Conservation (phyloP, 176 grass and related monocot genomes). For the Rhynchospora tenuis region DNA sequence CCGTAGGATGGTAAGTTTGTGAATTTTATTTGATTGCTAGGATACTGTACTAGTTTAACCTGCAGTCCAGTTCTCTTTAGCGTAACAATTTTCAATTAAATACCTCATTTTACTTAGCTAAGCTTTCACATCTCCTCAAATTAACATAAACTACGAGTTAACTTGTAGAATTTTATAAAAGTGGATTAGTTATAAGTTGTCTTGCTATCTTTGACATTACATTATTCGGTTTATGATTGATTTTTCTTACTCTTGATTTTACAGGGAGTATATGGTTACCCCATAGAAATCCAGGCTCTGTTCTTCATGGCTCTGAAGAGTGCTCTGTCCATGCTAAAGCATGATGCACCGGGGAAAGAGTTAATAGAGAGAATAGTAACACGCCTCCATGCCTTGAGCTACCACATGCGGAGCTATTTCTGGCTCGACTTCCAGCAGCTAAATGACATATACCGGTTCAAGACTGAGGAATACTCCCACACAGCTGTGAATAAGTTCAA, state of each 20-base stretch:
- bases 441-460: constrained; percentile 79
- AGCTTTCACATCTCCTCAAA: neutral
- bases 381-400: constrained; percentile 78
- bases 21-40: neutral
- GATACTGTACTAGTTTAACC: neutral
- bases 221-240: neutral
- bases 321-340: constrained; percentile 66
- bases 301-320: constrained; percentile 89
- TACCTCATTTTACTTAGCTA: neutral
- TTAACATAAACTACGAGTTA: neutral
- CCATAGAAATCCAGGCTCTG: constrained; percentile 89
- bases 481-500: constrained; percentile 99
- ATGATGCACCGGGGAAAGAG: constrained; percentile 66
- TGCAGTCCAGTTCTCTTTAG: neutral
- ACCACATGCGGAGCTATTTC: constrained; percentile 89
- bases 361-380: constrained; percentile 62
- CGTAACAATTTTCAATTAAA: neutral
- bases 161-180: neutral
- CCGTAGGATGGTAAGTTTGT: constrained; percentile 57
- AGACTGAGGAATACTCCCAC: constrained; percentile 97
- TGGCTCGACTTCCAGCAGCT: constrained; percentile 88
- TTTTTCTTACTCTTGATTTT: neutral
- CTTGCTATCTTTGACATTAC: neutral
- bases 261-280: constrained; percentile 87
- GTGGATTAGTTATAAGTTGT: neutral